phyloP scores from a whole-genome alignment of 2,329 filamentous ascomycete genomes.

The Pyricularia sp. region DNA sequence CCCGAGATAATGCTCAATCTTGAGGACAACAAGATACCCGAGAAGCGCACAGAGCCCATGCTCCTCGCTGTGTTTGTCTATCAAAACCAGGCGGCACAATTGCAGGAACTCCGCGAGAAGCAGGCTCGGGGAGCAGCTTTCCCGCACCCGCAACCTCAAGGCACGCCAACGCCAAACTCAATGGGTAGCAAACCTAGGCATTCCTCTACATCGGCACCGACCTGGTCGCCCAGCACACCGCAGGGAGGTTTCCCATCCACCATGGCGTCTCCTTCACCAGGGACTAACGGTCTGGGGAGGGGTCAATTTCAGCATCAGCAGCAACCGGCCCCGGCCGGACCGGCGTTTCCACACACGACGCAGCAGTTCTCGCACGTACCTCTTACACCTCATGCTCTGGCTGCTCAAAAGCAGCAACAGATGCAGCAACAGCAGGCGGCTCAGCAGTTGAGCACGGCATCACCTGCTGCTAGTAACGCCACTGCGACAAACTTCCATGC shows the following conservation, averaged over 20 bases:
- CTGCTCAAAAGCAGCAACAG: neutral
- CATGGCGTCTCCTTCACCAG: neutral
- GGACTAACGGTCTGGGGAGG: conserved; percentile 7
- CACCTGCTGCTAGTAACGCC: neutral
- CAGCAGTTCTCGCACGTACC: neutral
- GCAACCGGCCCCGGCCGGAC: conserved; percentile 10
- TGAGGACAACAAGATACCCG: conserved; percentile 69
- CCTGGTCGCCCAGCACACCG: conserved; percentile 40
- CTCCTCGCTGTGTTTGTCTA: conserved; percentile 79
- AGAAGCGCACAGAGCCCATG: conserved; percentile 58
- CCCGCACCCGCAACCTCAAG: neutral
- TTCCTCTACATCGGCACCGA: conserved; percentile 34
- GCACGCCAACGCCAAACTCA: conserved; percentile 8
- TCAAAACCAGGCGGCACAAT: conserved; percentile 38
- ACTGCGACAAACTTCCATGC: neutral
- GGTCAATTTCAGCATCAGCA: conserved; percentile 23
- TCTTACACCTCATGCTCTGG: neutral
- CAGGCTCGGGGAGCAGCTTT: neutral
- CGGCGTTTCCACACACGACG: conserved; percentile 6
- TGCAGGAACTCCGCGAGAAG: neutral
- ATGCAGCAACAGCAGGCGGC: conserved; percentile 16
- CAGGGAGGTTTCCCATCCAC: conserved; percentile 22
- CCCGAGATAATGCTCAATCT: conserved; percentile 83
- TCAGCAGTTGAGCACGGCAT: conserved; percentile 20
- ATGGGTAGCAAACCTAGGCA: conserved; percentile 24